Conservation (phyloP, 768 basidiomycete species). For the Agaricus bisporus region DNA sequence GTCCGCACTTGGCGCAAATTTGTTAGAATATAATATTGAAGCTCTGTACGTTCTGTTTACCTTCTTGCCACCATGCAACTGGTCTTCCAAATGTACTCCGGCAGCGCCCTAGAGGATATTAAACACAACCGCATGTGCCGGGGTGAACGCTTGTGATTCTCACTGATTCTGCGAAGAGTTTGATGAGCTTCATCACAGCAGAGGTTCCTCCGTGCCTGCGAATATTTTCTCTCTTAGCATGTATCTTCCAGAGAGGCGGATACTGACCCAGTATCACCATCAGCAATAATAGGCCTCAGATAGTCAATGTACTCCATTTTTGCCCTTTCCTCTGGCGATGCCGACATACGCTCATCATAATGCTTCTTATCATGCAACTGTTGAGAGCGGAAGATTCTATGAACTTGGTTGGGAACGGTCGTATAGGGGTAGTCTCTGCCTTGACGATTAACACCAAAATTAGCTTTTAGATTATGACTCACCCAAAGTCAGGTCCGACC, state of each 20-base stretch:
- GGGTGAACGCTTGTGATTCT: constrained; percentile 11
- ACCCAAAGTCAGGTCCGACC: constrained; percentile 89
- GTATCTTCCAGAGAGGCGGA: background rate
- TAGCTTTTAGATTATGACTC: constrained; percentile 29
- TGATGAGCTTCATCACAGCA: constrained; percentile 90
- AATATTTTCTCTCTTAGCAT: constrained; percentile 12
- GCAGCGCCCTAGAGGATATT: constrained; percentile 61
- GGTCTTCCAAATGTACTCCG: constrained; percentile 90
- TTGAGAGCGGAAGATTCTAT: constrained; percentile 86
- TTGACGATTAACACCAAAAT: background rate
- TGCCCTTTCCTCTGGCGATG: constrained; percentile 54
- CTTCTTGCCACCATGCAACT: constrained; percentile 92
- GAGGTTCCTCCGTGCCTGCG: constrained; percentile 86
- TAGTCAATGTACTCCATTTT: constrained; percentile 83
- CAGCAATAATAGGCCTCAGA: constrained; percentile 88
- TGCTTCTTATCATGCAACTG: constrained; percentile 91
- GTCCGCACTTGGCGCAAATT: constrained; percentile 54
- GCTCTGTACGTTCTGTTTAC: constrained; percentile 22
- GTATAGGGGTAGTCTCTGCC: constrained; percentile 90
- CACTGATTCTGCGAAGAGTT: constrained; percentile 91
- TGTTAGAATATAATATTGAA: constrained; percentile 5
- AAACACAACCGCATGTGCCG: background rate
- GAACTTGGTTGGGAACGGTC: constrained; percentile 93
- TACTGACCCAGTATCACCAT: constrained; percentile 80
- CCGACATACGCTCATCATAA: constrained; percentile 76